phyloP scores from a whole-genome alignment of 2,329 filamentous ascomycete genomes.

The Fusarium oligoseptatum region DNA sequence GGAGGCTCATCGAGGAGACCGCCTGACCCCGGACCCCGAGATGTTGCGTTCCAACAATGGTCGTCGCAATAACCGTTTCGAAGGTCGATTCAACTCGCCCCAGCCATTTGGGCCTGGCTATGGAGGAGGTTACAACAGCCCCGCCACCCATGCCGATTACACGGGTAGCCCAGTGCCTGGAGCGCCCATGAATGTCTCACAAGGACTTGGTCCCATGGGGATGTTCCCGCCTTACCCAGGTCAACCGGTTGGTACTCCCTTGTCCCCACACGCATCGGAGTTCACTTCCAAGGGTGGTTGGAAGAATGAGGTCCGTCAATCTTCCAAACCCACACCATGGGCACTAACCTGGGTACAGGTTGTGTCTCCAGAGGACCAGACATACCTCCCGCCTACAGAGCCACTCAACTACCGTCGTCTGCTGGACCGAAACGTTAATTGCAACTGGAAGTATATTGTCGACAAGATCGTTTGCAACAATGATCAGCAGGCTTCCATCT shows the following conservation, averaged over 20 bases:
- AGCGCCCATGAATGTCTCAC: constrained; percentile 50
- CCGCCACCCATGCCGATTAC: constrained; percentile 52
- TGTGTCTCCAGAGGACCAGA: constrained; percentile 71
- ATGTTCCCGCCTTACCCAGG: constrained; percentile 63
- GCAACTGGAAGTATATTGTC: constrained; percentile 99
- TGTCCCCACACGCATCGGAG: constrained; percentile 81
- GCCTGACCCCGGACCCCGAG: constrained; percentile 64
- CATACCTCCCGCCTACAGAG: constrained; percentile 88
- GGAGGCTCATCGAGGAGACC: constrained; percentile 61
- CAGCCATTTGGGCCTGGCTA: constrained; percentile 53
- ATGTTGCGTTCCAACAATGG: constrained; percentile 57
- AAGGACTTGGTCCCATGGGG: constrained; percentile 54
- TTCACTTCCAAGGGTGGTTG: constrained; percentile 72
- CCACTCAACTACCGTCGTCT: constrained; percentile 96
- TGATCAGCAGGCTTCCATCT: constrained; percentile 98
- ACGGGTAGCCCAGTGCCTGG: constrained; percentile 53
- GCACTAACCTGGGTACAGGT: constrained; percentile 53
- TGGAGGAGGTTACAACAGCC: constrained; percentile 53
- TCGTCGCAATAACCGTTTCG: constrained; percentile 63
- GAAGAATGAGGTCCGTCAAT: constrained; percentile 67
- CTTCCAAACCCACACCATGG: background rate
- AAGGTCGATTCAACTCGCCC: constrained; percentile 57
- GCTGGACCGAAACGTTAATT: constrained; percentile 94
- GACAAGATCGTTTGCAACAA: constrained; percentile 99
- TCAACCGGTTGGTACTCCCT: constrained; percentile 71